phyloP scores from a whole-genome alignment of 208 protist species.

The Acanthamoeba sp. region DNA sequence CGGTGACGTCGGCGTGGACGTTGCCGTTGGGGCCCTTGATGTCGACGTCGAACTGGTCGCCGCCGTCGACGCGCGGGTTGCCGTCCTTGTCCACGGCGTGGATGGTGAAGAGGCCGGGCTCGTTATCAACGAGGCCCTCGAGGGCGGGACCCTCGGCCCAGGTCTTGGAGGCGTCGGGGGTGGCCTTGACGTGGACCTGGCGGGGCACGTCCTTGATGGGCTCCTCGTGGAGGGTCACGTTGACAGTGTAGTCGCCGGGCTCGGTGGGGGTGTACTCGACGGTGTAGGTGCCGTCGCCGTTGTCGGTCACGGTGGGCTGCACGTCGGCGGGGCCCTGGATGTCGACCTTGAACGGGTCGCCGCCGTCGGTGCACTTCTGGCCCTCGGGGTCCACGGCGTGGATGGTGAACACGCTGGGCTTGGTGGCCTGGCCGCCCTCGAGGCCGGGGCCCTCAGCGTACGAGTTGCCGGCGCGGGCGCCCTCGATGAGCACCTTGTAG shows the following conservation, averaged over 20 bases:
- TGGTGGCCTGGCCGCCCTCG: conserved; percentile 79
- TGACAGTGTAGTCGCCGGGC: conserved; percentile 74
- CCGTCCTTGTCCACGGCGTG: conserved; percentile 83
- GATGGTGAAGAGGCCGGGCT: conserved; percentile 84
- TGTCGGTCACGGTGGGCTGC: conserved; percentile 81
- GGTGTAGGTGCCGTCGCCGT: conserved; percentile 88
- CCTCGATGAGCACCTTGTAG: conserved; percentile 82
- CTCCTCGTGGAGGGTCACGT: conserved; percentile 80
- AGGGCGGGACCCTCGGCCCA: conserved; percentile 75
- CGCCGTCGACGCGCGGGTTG: conserved; percentile 79
- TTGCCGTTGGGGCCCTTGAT: conserved; percentile 83
- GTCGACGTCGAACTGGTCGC: conserved; percentile 82
- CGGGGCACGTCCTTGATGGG: conserved; percentile 80
- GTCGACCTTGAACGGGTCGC: conserved; percentile 83
- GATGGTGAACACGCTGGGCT: conserved; percentile 82
- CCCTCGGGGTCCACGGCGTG: conserved; percentile 75
- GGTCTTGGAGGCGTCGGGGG: conserved; percentile 78
- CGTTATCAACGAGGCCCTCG: conserved; percentile 77
- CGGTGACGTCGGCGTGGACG: conserved; percentile 76
- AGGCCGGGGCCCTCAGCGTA: conserved; percentile 83
- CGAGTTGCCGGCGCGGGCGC: conserved; percentile 75
- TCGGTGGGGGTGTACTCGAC: conserved; percentile 82
- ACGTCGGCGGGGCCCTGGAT: conserved; percentile 81
- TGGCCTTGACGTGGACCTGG: conserved; percentile 80
- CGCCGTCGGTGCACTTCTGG: conserved; percentile 74